These are phyloP conservation scores for Xylaria castorea DNA, from an alignment of 495 filamentous ascomycete genomes.

Conservation along the genomic window DNA sequence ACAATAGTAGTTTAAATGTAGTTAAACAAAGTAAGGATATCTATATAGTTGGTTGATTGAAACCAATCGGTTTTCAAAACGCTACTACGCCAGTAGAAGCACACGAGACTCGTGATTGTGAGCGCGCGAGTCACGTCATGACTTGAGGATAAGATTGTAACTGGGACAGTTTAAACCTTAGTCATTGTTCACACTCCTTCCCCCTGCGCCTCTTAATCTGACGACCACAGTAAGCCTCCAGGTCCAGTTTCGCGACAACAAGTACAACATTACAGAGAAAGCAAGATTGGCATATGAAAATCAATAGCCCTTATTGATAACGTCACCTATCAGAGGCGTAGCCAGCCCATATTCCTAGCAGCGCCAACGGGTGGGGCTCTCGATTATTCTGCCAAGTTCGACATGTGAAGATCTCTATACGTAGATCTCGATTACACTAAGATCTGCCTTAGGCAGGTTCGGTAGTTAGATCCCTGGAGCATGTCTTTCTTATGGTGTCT, in stretches of 20 bases:
- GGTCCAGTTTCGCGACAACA: not conserved
- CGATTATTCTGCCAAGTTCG: not conserved
- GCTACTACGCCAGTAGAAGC: not conserved
- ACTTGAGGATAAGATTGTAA: not conserved
- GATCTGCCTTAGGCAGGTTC: not conserved
- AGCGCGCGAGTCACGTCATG: slow-evolving; percentile 9
- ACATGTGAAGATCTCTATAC: slow-evolving; percentile 18
- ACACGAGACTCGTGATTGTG: not conserved
- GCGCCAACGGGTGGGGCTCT: slow-evolving; percentile 3
- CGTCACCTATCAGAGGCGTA: slow-evolving; percentile 1
- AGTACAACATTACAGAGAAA: not conserved
- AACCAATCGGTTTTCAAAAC: not conserved
- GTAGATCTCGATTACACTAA: not conserved
- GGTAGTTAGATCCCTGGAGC: not conserved
- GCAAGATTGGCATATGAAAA: not conserved
- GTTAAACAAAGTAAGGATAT: not conserved
- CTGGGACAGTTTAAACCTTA: not conserved
- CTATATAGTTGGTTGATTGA: not conserved
- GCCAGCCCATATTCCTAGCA: not conserved
- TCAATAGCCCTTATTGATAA: not conserved
- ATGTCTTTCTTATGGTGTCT: not conserved
- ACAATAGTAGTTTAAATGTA: too few relatives aligned
- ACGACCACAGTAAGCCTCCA: not conserved
- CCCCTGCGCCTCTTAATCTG: not conserved
- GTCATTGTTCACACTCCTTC: not conserved